These are phyloP conservation scores for Naganishia randhawae DNA, from an alignment of 768 basidiomycete genomes.

Conservation along the genomic window DNA sequence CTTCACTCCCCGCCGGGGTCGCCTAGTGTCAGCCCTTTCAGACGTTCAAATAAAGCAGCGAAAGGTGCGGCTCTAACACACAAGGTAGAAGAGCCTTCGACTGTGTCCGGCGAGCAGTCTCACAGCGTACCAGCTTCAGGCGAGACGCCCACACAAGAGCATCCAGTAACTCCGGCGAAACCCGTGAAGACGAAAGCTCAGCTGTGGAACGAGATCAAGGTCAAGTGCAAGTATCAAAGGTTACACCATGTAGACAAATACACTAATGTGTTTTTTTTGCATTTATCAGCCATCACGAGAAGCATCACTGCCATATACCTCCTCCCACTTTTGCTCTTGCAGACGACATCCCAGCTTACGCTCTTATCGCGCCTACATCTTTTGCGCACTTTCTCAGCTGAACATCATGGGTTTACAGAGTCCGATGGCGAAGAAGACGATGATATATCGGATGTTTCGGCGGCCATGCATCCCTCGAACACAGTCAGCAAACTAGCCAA, in stretches of 20 bases:
- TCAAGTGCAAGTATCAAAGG: constrained; percentile 60
- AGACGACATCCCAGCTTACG: constrained; percentile 80
- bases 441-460: constrained; percentile 24
- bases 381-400: constrained; percentile 52
- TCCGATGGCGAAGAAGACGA: constrained; percentile 29
- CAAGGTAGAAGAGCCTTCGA: background rate
- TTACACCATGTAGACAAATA: too few species aligned
- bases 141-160: background rate
- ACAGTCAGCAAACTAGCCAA: background rate
- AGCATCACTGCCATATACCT: constrained; percentile 83
- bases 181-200: constrained; percentile 64
- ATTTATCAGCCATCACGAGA: constrained; percentile 69
- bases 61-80: background rate
- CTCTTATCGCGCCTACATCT: constrained; percentile 68
- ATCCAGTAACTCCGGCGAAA: background rate
- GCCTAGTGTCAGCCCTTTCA: constrained; percentile 10
- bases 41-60: background rate
- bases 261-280: background rate
- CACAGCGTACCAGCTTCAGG: background rate
- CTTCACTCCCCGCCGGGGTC: constrained; percentile 20
- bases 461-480: background rate
- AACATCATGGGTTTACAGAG: background rate
- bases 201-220: constrained; percentile 89
- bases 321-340: constrained; percentile 75
- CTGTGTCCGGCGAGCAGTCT: background rate